Evolutionary conservation across 169 alveolate genomes (phyloP), one percentile per base, ranked within the genome.

Genomic region (Plasmodium coatneyi): DNA sequence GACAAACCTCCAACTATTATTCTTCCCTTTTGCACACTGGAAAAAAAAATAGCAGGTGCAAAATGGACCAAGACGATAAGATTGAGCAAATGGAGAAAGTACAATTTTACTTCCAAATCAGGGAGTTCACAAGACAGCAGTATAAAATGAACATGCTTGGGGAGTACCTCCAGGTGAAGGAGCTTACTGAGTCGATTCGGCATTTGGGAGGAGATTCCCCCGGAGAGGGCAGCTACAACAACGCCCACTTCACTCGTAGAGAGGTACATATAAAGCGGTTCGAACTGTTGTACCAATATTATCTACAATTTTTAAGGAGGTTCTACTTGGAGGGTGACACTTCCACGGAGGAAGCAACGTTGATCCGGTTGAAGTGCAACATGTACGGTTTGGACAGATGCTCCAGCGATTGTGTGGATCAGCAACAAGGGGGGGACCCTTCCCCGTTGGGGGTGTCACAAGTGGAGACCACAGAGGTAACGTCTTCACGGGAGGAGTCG

Each of bases 41-140:
- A 3, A 16, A 66, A 54, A 60, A 81, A 36, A 14, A 82, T n/a
- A 9, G 71, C 14, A n/a, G n/a, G 28, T 36, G 30, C n/a, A 66
- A 60, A 16, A 2, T 32, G 34, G 25, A 56, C 5, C 7, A 43
- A 0, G n/a, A 10, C 54, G 5, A 16, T 1, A 12, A 9, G 60
- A 12, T 3, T 12, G 22, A 16, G 3, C 60, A 34, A 82, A 34
- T 3, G 78, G 91, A 82, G 16, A 82, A 66, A 32, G n/a, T 19
- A 0, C 49, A 82, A 9, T 60, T 82, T 30, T 82, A 22, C 71
- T 32, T 56, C 43, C 22, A 36, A 39, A 5, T 52, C 36, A 82
- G 43, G 71, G 91, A 91, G 52, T 92, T 90, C 76, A 92, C 79
- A 46, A 94, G 92, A 19, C 84, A 84, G 36, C 96, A 89, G 84